Evolutionary conservation across 176 grass and related monocot species (phyloP), one percentile per base, ranked within the genome.

Genomic region (Thinopyrum elongatum): DNA sequence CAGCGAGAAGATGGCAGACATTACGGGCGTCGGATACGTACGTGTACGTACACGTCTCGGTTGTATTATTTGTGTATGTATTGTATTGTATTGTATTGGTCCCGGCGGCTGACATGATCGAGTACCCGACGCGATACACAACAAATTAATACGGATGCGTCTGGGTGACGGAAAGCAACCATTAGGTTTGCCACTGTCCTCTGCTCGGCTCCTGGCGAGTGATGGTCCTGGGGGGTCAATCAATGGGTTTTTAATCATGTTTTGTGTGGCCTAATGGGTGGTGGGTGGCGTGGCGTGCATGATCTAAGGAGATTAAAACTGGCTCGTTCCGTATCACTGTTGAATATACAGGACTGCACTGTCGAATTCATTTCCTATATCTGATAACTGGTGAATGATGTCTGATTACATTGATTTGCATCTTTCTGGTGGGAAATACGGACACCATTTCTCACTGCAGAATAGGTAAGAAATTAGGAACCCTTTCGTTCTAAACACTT

Each of bases 31-130:
- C 83, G 79, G 70, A 29, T 19, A 1, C 5, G 10, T 39, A 42
- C 58, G 58, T 19, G 49, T 15, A 42, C 58, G 55, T 61, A 62
- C 15, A 42, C 60, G 78, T 65, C 78, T 4, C 15, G 16, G 78
- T 36, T 9, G 71, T 29, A 75, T 75, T 47, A 49, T 28, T 13
- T 10, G 7, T 3, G 55, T 58, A 58, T 55, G 2, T 46, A 46
- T 8, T n/a, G n/a, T n/a, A n/a, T n/a, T 9, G 68, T 72, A 72
- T 44, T 49, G 25, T 4, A 31, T 30, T 76, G 73, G 80, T 87
- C 89, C 84, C 84, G 53, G 19, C 3, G 10, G 83, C 10, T 77
- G 83, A 77, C 7, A 51, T 7, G 83, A 86, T 80, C 27, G 61
- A 12, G 81, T 62, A 82, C 80, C 84, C 73, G 84, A 55, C 49